Evolutionary conservation across 2,329 filamentous ascomycete genomes (phyloP).

Genomic region (Cladophialophora psammophila): DNA sequence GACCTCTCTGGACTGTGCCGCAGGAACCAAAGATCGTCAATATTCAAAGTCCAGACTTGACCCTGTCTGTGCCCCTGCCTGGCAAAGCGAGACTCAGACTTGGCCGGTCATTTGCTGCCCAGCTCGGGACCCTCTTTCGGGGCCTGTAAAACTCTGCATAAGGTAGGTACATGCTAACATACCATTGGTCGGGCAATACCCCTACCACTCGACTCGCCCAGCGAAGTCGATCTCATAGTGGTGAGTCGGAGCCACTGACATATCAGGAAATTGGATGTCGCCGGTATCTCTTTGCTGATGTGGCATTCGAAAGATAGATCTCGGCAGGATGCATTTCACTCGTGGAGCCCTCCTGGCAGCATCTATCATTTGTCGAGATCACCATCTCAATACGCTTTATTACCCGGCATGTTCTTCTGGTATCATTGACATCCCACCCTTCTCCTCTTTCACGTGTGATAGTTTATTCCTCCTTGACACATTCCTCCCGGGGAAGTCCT

Average conservation of each 20-base stretch:
- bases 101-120: not conserved
- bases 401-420: not conserved
- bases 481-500: not conserved
- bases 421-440: not conserved
- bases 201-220: not conserved
- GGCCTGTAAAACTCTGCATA: not conserved
- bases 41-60: not conserved
- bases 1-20: not conserved
- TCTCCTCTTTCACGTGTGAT: not conserved
- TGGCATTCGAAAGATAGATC: not conserved
- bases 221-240: not conserved
- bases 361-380: not conserved
- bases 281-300: not conserved
- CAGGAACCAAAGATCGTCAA: not conserved
- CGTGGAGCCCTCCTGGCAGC: not conserved
- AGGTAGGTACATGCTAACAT: not conserved
- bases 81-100: not conserved
- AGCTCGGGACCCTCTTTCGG: not conserved
- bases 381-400: not conserved
- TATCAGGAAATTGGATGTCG: not conserved
- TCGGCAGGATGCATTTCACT: not conserved
- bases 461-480: not conserved
- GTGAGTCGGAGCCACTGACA: not conserved
- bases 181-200: not conserved
- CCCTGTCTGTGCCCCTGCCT: not conserved